Evolutionary conservation across 371 early-diverging fungal species (phyloP), one percentile per base, ranked within the genome.

Genomic region (Mortierella sp.): DNA sequence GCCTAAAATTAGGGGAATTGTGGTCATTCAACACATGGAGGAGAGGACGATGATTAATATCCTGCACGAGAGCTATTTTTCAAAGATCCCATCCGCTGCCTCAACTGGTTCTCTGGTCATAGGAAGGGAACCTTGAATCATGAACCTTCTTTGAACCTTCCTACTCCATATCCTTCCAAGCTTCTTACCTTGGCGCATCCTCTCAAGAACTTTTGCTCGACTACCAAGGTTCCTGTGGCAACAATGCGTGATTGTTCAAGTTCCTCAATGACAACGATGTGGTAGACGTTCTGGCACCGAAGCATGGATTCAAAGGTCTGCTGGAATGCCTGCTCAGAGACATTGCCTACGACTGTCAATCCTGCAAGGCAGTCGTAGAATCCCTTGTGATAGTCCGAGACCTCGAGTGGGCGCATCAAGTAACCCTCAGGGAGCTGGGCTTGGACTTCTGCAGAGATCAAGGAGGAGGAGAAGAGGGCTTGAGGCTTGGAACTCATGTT

Each of bases 171-270:
- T n/a, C n/a, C 10, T 34, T 34, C 10, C 7, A 34, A 34, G 34
- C 34, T 10, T 34, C 34, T 84, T 67, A 96, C 95, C 50, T 91
- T 80, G 14, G 96, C 98, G 67, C 91, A 92, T 62, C 85, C 82
- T 59, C 94, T 91, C 28, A 98, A 88, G 71, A 99, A 97, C 85
- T 99, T 99, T 64, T 94, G 91, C 81, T 99, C 99, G 30, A 96
- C 89, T 31, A 99, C 78, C 54, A 99, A 82, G 16, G 98, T 96
- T 34, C 98, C 99, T n/a, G 94, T 90, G 4, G 94, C 99, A 30
- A 95, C 94, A 41, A 99, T 89, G 28, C 80, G 66, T 28, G 63
- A 28, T 30, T 86, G 71, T 23, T 74, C 80, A 0, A 81, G 72
- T 23, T 89, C 86, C 50, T 96, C 94, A 54, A 97, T 94, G 14